A percentile compares a stretch with the other conserved stretches of the same genome.
Evolutionary conservation across 768 basidiomycete species (phyloP).

Genomic region (Nidula microcarpa): DNA sequence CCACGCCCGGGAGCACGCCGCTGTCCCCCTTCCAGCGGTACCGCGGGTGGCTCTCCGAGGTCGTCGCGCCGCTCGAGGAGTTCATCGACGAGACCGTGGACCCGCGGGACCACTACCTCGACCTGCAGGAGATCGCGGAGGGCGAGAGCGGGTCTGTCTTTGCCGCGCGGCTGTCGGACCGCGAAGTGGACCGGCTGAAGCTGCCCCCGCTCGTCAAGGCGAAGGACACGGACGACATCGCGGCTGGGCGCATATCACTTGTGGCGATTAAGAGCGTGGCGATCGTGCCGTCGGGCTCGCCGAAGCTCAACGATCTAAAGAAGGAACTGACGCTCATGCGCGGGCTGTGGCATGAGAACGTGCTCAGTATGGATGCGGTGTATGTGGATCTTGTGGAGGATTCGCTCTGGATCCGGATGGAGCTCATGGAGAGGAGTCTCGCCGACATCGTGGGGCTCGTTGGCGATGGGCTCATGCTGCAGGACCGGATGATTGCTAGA

Average conservation of each 20-base stretch:
- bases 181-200: constrained; percentile 28
- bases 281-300: constrained; percentile 51
- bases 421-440: constrained; percentile 84
- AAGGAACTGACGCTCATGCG: constrained; percentile 60
- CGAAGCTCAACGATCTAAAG: constrained; percentile 62
- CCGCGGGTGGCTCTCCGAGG: constrained; percentile 58
- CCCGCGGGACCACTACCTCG: constrained; percentile 60
- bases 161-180: constrained; percentile 34
- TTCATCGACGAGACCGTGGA: constrained; percentile 64
- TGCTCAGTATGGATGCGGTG: constrained; percentile 65
- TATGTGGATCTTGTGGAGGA: constrained; percentile 67
- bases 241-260: constrained; percentile 29
- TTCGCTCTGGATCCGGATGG: constrained; percentile 84
- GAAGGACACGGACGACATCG: constrained; percentile 30
- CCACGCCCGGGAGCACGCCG: constrained; percentile 26
- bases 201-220: constrained; percentile 36
- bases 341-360: constrained; percentile 53
- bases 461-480: constrained; percentile 56
- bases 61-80: constrained; percentile 54
- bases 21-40: constrained; percentile 47
- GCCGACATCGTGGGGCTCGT: constrained; percentile 75
- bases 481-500: constrained; percentile 68
- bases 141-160: constrained; percentile 78
- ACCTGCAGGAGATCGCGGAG: constrained; percentile 77
- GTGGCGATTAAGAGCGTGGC: constrained; percentile 78